These are phyloP conservation scores for Phycomyces blakesleeanus DNA, from an alignment of 192 early-diverging fungal genomes.

Conservation along the genomic window DNA sequence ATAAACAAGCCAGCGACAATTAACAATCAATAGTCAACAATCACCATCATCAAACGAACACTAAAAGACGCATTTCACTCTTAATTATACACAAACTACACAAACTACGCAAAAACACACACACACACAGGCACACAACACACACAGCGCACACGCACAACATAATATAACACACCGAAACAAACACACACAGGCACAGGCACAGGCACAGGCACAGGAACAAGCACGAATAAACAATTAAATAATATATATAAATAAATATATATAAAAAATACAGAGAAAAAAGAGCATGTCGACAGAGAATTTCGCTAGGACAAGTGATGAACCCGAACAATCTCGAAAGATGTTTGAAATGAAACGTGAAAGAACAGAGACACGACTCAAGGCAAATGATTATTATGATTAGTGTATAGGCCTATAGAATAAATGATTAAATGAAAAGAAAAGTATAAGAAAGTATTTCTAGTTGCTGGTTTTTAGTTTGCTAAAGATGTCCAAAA, in stretches of 20 bases:
- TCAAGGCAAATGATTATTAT: not conserved
- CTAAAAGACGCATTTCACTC: too few species aligned
- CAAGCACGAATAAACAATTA: not conserved
- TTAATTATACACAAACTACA: too few species aligned
- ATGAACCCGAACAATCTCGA: not conserved
- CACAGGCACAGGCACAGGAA: not conserved
- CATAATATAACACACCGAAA: not conserved
- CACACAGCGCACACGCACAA: not conserved
- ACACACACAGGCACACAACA: not conserved
- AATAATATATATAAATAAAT: too few species aligned
- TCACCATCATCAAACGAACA: too few species aligned
- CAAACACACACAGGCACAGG: not conserved
- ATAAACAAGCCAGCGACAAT: too few species aligned
- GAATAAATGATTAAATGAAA: too few species aligned
- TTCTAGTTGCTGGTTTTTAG: not conserved
- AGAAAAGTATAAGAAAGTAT: constrained; percentile 4
- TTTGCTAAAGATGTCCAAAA: constrained; percentile 1
- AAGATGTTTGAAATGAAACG: constrained; percentile 2
- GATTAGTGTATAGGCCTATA: too few species aligned
- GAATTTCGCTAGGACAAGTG: not conserved
- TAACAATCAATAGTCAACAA: too few species aligned
- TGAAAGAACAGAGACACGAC: not conserved
- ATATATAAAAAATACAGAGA: too few species aligned
- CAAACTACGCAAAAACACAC: too few species aligned
- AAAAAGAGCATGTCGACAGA: constrained; percentile 1